A percentile compares a stretch with the other conserved stretches of the same genome.
phyloP scores from a whole-genome alignment of 75 land plant genomes.

The Selaginella tamariscina region DNA sequence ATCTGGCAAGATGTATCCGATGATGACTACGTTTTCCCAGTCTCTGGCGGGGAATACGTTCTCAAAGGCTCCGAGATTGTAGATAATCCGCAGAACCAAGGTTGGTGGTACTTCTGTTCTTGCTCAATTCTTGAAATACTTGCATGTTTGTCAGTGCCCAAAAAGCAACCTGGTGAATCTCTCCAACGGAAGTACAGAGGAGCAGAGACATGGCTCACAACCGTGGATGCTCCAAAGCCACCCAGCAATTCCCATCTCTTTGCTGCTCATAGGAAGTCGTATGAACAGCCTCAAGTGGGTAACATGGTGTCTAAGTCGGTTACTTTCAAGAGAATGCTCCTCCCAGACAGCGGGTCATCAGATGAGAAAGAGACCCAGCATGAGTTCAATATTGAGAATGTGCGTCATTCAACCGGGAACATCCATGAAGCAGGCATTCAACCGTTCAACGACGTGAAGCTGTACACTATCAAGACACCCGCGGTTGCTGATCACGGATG shows the following conservation, averaged over 20 bases:
- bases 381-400: background rate
- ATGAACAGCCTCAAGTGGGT: background rate
- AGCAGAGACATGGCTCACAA: constrained; percentile 5
- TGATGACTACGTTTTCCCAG: background rate
- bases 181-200: constrained; percentile 7
- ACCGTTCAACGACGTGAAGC: background rate
- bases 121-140: background rate
- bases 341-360: background rate
- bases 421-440: background rate
- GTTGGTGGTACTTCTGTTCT: background rate
- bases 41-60: background rate
- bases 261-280: background rate
- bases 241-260: background rate
- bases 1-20: constrained; percentile 13
- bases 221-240: background rate
- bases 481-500: background rate
- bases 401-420: background rate
- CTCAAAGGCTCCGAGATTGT: constrained; percentile 5
- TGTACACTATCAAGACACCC: background rate
- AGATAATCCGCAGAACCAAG: background rate
- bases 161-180: background rate
- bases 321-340: background rate
- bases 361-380: background rate
- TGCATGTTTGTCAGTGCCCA: background rate
- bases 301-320: too few species aligned